phyloP scores from a whole-genome alignment of 495 filamentous ascomycete species.

The Penicillium paxilli region DNA sequence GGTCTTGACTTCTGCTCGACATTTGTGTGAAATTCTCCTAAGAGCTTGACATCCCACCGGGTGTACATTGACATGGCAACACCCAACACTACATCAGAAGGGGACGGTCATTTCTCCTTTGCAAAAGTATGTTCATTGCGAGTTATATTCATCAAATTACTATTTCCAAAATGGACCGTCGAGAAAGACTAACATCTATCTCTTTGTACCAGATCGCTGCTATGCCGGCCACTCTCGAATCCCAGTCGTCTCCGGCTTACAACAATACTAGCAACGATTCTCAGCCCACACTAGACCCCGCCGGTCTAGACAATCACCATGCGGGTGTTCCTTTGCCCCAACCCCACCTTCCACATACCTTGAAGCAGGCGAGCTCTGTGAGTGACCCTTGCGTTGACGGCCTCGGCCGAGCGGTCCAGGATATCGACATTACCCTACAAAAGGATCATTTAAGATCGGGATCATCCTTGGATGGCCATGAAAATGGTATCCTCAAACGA shows the following conservation, averaged over 20 bases:
- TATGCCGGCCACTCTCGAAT: slow-evolving; percentile 35
- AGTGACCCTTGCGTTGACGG: slow-evolving; percentile 31
- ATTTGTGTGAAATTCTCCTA: slow-evolving; percentile 17
- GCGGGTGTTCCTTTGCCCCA: slow-evolving; percentile 18
- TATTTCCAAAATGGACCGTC: no score
- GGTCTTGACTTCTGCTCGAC: slow-evolving; percentile 19
- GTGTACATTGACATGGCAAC: slow-evolving; percentile 38
- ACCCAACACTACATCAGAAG: slow-evolving; percentile 22
- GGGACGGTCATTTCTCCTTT: slow-evolving; percentile 43
- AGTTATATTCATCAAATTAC: no score
- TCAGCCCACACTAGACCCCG: slow-evolving; percentile 16
- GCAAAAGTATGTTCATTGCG: slow-evolving; percentile 37
- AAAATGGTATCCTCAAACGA: slow-evolving; percentile 36
- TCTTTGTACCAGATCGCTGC: slow-evolving; percentile 38
- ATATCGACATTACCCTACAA: slow-evolving; percentile 30
- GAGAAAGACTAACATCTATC: neutral
- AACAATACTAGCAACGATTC: slow-evolving; percentile 26
- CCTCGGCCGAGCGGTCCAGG: slow-evolving; percentile 37
- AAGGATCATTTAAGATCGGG: slow-evolving; percentile 29
- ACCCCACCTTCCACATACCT: slow-evolving; percentile 20
- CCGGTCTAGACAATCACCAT: slow-evolving; percentile 19
- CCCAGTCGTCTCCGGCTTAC: slow-evolving; percentile 27
- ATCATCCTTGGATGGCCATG: slow-evolving; percentile 29
- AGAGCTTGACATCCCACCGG: slow-evolving; percentile 12
- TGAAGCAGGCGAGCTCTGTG: slow-evolving; percentile 13